A percentile compares a stretch with the other conserved stretches of the same genome.
Conservation (phyloP, 371 early-diverging fungal species). For the Mortierella sp. region DNA sequence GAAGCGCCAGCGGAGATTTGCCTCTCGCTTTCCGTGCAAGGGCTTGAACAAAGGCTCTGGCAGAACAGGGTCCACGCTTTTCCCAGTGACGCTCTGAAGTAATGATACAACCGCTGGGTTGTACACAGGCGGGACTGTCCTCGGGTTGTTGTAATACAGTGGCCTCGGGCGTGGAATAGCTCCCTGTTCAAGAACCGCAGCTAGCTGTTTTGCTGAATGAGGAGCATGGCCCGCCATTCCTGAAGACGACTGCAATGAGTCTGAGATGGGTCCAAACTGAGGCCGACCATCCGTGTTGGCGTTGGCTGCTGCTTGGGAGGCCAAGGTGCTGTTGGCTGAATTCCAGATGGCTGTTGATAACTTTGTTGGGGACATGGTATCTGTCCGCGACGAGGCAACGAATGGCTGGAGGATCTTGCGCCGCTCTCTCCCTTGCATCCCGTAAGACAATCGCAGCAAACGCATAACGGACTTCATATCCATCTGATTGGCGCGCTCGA, state of each 20-base stretch:
- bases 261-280: too few relatives aligned
- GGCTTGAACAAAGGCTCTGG: slow-evolving; percentile 41
- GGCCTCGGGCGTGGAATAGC: slow-evolving; percentile 16
- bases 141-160: slow-evolving; percentile 17
- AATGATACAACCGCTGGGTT: slow-evolving; percentile 13
- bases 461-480: slow-evolving; percentile 37
- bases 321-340: not conserved
- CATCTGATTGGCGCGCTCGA: slow-evolving; percentile 51
- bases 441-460: slow-evolving; percentile 33
- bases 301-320: not conserved
- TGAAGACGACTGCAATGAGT: not conserved
- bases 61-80: slow-evolving; percentile 21
- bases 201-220: not conserved
- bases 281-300: not conserved
- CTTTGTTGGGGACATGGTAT: slow-evolving; percentile 19
- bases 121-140: slow-evolving; percentile 40
- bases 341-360: slow-evolving; percentile 23
- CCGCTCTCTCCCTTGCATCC: slow-evolving; percentile 37
- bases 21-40: slow-evolving; percentile 43
- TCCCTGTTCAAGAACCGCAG: not conserved
- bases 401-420: slow-evolving; percentile 35
- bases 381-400: slow-evolving; percentile 24
- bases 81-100: slow-evolving; percentile 10
- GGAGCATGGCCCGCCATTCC: not conserved
- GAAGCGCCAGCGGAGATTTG: slow-evolving; percentile 46